Evolutionary conservation across 179 eudicot species (phyloP).

Genomic region (Spergularia azorica): DNA sequence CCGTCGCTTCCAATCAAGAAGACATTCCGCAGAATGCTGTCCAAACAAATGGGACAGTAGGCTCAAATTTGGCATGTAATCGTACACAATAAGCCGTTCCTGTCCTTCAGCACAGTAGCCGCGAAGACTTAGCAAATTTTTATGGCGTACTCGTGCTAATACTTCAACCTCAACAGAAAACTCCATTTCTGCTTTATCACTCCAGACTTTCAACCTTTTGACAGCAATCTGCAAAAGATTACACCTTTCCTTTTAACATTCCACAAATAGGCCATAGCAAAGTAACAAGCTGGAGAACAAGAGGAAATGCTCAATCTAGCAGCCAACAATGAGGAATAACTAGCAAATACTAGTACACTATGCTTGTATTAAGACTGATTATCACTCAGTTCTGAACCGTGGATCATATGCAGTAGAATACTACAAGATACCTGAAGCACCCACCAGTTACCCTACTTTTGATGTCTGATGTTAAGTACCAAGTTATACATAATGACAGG

Average conservation of each 20-base stretch:
- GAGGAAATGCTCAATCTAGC: neutral
- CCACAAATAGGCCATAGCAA: too few relatives aligned
- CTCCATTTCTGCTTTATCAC: slow-evolving; percentile 80
- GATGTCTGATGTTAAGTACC: too few relatives aligned
- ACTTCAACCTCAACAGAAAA: slow-evolving; percentile 84
- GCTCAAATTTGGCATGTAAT: slow-evolving; percentile 88
- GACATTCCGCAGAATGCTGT: slow-evolving; percentile 79
- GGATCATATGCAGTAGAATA: too few relatives aligned
- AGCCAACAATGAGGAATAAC: too few relatives aligned
- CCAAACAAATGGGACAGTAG: slow-evolving; percentile 90
- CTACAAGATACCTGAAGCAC: too few relatives aligned
- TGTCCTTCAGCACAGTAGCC: slow-evolving; percentile 96
- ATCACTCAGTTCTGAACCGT: too few relatives aligned
- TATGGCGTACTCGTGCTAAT: slow-evolving; percentile 82
- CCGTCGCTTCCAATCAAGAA: slow-evolving; percentile 82
- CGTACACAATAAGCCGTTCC: slow-evolving; percentile 90
- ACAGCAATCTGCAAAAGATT: slow-evolving; percentile 80
- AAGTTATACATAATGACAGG: too few relatives aligned
- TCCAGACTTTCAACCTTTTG: slow-evolving; percentile 88
- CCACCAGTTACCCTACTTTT: too few relatives aligned
- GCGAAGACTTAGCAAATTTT: slow-evolving; percentile 72
- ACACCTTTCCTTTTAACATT: neutral
- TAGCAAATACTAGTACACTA: too few relatives aligned
- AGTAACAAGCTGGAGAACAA: neutral
- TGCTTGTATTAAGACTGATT: too few relatives aligned